Conservation (phyloP, 2,329 filamentous ascomycete species). For the Hirsutella rhossiliensis region DNA sequence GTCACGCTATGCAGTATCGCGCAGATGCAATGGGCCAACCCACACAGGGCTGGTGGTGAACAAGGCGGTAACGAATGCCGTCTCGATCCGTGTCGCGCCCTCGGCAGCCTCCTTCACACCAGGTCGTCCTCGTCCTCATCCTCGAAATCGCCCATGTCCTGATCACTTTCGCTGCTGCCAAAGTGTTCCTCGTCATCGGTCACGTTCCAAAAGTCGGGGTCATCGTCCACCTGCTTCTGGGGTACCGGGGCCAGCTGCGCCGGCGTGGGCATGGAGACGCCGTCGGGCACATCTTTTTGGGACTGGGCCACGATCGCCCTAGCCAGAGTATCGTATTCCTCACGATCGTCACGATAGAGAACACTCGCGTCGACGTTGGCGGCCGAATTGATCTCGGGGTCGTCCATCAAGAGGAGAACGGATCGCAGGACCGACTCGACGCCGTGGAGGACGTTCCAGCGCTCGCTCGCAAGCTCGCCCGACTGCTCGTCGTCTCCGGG, state of each 20-base stretch:
- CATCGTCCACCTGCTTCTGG: slow-evolving; percentile 49
- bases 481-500: slow-evolving; percentile 90
- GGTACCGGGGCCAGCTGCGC: slow-evolving; percentile 48
- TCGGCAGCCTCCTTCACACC: slow-evolving; percentile 4
- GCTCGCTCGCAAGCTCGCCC: slow-evolving; percentile 78
- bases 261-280: slow-evolving; percentile 71
- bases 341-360: slow-evolving; percentile 63
- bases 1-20: slow-evolving; percentile 2
- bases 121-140: slow-evolving; percentile 44
- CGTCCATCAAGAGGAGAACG: slow-evolving; percentile 81
- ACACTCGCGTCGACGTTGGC: slow-evolving; percentile 92
- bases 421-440: slow-evolving; percentile 92
- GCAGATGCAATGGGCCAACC: background rate
- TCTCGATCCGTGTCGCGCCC: background rate
- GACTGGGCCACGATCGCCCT: slow-evolving; percentile 58
- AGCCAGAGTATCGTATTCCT: slow-evolving; percentile 58
- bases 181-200: slow-evolving; percentile 68
- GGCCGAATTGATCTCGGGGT: slow-evolving; percentile 84
- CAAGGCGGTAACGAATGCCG: background rate
- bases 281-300: slow-evolving; percentile 67
- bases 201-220: slow-evolving; percentile 75
- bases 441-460: slow-evolving; percentile 88
- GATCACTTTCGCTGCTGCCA: slow-evolving; percentile 59
- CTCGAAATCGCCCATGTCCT: slow-evolving; percentile 48
- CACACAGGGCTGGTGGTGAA: background rate